A percentile compares a stretch with the other conserved stretches of the same genome.
phyloP scores from a whole-genome alignment of 148 eudicot genomes.

The Camellia sinensis region DNA sequence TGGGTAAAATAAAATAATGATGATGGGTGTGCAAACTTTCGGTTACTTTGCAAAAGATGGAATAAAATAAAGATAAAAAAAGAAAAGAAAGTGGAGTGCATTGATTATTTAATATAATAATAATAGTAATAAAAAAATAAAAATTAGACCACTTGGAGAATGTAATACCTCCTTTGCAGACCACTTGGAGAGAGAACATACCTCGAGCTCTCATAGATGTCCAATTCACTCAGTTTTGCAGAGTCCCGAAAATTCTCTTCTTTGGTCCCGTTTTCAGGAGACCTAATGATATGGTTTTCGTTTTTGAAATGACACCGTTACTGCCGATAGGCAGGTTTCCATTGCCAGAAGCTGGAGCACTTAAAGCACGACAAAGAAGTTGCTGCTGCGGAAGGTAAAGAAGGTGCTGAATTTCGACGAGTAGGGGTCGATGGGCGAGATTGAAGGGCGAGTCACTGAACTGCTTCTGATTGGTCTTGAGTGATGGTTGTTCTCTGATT shows the following conservation, averaged over 20 bases:
- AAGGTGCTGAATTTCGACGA: slow-evolving; percentile 55
- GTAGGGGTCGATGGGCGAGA: slow-evolving; percentile 92
- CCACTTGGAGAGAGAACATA: no score
- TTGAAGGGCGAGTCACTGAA: slow-evolving; percentile 85
- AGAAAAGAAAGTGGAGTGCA: no score
- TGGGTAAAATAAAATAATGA: no score
- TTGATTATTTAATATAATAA: no score
- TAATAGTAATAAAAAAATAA: no score
- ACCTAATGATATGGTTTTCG: slow-evolving; percentile 38
- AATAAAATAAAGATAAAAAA: no score
- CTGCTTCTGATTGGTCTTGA: slow-evolving; percentile 79
- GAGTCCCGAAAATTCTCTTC: slow-evolving; percentile 57
- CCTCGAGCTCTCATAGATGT: slow-evolving; percentile 87
- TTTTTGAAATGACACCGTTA: slow-evolving; percentile 43
- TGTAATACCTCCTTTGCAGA: no score
- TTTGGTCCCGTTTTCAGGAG: slow-evolving; percentile 45
- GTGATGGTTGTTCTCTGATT: slow-evolving; percentile 59
- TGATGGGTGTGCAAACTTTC: no score
- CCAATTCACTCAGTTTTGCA: slow-evolving; percentile 56
- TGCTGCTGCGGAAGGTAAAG: slow-evolving; percentile 44
- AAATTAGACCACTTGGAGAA: no score
- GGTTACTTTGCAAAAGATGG: no score
- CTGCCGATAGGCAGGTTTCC: slow-evolving; percentile 45
- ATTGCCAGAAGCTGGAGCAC: slow-evolving; percentile 51
- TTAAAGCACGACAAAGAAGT: slow-evolving; percentile 41